Evolutionary conservation across 2,329 filamentous ascomycete species (phyloP), one percentile per base, ranked within the genome.

Genomic region (Fusarium secorum): DNA sequence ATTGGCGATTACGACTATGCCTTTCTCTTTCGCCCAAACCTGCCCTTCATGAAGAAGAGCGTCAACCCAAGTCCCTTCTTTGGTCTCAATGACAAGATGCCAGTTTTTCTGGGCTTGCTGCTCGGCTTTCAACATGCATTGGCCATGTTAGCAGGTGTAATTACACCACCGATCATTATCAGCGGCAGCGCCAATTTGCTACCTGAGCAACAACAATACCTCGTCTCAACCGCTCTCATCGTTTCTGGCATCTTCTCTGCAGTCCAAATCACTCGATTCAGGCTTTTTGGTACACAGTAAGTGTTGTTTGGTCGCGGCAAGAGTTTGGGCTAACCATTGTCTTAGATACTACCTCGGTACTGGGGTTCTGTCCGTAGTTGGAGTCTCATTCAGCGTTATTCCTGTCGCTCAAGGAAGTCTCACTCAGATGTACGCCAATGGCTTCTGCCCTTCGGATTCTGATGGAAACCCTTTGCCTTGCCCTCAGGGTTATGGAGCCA

Each of bases 1-100:
- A 81, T 98, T 60, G 95, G 95, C 69, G 86, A 90, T 75, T 98
- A 98, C 81, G 92, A 98, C 85, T 98, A 98, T 86, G 92, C 80
- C 38, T 96, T 94, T 77, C 89, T 98, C 42, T 97, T 98, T 85
- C 89, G 84, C 26, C 93, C 89, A 3, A 94, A 93, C 73, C 81
- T 97, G 26, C 95, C 95, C 0, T 97, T 97, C 80, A 90, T 96
- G 85, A 90, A 87, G 78, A 77, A 87, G 78, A 75, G 82, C 9
- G 79, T 79, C 36, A 81, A 82, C 70, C 62, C 72, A 39, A 89
- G 91, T 35, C 93, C 93, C 1, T 96, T 97, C 80, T 96, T 95
- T 76, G 93, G 93, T n/a, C 88, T 95, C 41, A 87, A 95, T 74
- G 92, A 95, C 79, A 83, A 83, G 60, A 93, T 96, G 86, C 93